Evolutionary conservation across 2,329 filamentous ascomycete genomes (phyloP), one percentile per base, ranked within the genome.

Genomic region (Colletotrichum sp.): DNA sequence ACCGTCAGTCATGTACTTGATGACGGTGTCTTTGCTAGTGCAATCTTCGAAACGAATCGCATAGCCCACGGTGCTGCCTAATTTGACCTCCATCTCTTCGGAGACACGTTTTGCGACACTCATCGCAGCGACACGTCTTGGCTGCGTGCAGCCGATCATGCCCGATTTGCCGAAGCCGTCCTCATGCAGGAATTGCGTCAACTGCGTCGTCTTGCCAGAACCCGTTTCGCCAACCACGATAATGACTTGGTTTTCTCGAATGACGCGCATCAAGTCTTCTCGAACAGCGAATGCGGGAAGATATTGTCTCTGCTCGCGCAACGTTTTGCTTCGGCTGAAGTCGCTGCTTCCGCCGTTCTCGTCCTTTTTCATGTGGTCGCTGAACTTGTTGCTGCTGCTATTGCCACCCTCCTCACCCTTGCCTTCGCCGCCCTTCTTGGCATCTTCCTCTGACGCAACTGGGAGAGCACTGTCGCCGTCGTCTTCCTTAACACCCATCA

Each of bases 1-100:
- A 87, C 97, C 97, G 81, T 99, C 97, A 0, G 97, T 99, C 96
- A 99, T 98, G 84, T 99, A 99, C 85, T 99, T 99, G 86, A 99
- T 98, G 75, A 93, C 89, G 0, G 97, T 99, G 73, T 98, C 94
- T 79, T 96, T 95, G 87, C 95, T 98, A 2, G 97, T 99, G 84
- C 96, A 98, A 83, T 99, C 97, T 82, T 99, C 97, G 81, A 99
- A 99, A 69, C 97, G 96, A 82, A 99, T 99, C 1, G 97, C 96
- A 84, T 99, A 99, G 34, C 97, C 97, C 48, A 99, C 97, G 1
- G 93, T 91, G 72, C 94, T 93, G 64, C 97, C 97, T 12, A 99
- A 88, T 72, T 93, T 93, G 59, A 98, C 96, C 79, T 98, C 95
- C 97, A 99, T 99, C 86, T 99, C 97, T 85, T 99, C 97, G 73